Conservation (phyloP, 495 filamentous ascomycete genomes). For the Chaetomium tenue region DNA sequence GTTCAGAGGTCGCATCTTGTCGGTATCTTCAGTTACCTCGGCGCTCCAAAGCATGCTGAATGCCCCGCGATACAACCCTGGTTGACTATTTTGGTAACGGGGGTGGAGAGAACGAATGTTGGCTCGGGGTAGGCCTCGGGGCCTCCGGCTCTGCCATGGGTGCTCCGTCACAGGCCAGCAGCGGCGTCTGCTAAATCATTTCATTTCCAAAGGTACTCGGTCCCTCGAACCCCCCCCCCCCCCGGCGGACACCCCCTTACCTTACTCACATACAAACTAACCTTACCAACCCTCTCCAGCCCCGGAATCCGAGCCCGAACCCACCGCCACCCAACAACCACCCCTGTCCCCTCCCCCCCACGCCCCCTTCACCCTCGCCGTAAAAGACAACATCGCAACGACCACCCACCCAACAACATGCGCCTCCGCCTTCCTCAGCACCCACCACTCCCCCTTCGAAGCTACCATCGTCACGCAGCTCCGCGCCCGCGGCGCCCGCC, state of each 20-base stretch:
- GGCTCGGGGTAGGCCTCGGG: slow-evolving; percentile 26
- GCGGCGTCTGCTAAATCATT: slow-evolving; percentile 36
- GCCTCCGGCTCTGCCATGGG: slow-evolving; percentile 28
- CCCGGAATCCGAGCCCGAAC: slow-evolving; percentile 5
- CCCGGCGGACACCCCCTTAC: no score
- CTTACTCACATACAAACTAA: no score
- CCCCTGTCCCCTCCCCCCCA: background rate
- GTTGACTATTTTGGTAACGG: slow-evolving; percentile 13
- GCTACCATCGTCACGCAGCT: slow-evolving; percentile 75
- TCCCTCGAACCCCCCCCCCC: background rate
- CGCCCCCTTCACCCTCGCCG: slow-evolving; percentile 51
- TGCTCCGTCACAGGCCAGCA: slow-evolving; percentile 21
- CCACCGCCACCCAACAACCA: background rate
- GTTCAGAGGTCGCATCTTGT: no score
- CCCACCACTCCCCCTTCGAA: slow-evolving; percentile 72
- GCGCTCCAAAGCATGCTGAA: background rate
- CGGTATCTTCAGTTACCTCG: background rate
- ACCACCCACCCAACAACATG: slow-evolving; percentile 67
- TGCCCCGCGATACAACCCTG: background rate
- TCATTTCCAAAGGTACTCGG: slow-evolving; percentile 28
- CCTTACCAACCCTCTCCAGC: background rate
- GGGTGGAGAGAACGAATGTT: slow-evolving; percentile 23
- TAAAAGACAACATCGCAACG: slow-evolving; percentile 92
- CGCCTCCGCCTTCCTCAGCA: slow-evolving; percentile 71
- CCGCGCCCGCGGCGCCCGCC: slow-evolving; percentile 59